phyloP scores from a whole-genome alignment of 129 eudicot species.

The Chrysanthemum makinoi region DNA sequence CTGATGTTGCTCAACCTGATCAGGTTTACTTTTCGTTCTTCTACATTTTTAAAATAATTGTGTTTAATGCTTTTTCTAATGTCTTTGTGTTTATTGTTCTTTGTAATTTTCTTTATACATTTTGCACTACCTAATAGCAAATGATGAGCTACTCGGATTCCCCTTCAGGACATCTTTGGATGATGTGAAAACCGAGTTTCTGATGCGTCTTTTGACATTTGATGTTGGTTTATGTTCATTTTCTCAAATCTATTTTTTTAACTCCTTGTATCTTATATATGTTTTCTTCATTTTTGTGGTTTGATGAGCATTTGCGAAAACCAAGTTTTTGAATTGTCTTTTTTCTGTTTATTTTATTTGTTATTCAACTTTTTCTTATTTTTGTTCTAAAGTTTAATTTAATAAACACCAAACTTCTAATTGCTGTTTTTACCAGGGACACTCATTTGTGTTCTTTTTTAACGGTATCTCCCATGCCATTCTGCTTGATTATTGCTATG shows the following conservation, averaged over 20 bases:
- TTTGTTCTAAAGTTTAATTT: no score
- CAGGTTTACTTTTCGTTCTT: slow-evolving; percentile 53
- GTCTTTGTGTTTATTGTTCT: background rate
- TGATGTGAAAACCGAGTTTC: slow-evolving; percentile 81
- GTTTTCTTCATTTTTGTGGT: no score
- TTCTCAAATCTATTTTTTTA: no score
- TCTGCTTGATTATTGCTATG: background rate
- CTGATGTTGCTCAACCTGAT: slow-evolving; percentile 99
- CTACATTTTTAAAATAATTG: background rate
- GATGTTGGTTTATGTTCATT: no score
- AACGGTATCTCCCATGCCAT: no score
- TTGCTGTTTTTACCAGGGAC: no score
- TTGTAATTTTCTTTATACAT: background rate
- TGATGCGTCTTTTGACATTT: slow-evolving; percentile 38
- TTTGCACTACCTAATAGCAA: slow-evolving; percentile 21
- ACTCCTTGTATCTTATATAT: no score
- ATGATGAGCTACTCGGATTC: slow-evolving; percentile 84
- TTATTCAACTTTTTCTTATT: background rate
- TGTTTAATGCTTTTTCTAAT: background rate
- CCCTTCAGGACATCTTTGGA: slow-evolving; percentile 77
- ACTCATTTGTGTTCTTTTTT: no score
- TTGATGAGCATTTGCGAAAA: background rate
- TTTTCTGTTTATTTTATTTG: background rate
- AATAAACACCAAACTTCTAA: no score
- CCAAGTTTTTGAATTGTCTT: no score